Evolutionary conservation across 345 rosid species (phyloP).

Genomic region (Eucalyptus cladocalyx): DNA sequence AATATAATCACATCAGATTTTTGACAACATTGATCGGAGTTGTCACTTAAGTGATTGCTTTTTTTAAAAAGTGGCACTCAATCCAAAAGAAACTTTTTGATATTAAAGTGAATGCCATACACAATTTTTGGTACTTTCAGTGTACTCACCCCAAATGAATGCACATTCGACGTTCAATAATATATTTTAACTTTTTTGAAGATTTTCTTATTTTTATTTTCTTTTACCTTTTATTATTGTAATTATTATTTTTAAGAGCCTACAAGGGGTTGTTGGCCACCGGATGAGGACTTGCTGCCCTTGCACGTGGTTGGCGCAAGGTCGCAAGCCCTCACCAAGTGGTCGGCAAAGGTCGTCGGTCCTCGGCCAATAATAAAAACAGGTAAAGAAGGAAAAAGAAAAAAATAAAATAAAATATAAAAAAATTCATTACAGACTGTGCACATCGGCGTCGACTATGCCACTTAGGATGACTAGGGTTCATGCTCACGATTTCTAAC

Average conservation of each 20-base stretch:
- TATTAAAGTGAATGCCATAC: accelerated
- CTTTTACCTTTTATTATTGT: too few relatives aligned
- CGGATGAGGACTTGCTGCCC: too few relatives aligned
- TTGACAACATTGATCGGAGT: accelerated
- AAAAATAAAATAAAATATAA: too few relatives aligned
- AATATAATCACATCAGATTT: accelerated
- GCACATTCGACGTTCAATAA: accelerated
- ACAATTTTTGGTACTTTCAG: accelerated
- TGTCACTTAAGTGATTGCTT: accelerated
- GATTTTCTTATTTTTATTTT: too few relatives aligned
- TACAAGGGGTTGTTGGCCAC: too few relatives aligned
- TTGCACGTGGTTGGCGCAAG: too few relatives aligned
- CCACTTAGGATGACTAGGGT: accelerated
- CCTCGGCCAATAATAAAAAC: accelerated
- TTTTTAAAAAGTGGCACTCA: too few relatives aligned
- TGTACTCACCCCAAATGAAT: accelerated
- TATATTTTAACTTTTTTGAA: too few relatives aligned
- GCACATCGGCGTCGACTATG: accelerated
- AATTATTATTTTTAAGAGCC: too few relatives aligned
- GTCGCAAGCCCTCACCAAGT: accelerated
- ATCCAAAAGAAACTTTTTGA: too few relatives aligned
- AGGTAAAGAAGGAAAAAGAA: too few relatives aligned
- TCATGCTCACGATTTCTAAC: accelerated
- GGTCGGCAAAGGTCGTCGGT: accelerated
- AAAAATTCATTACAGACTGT: too few relatives aligned